Evolutionary conservation across 164 flowering plant genomes (phyloP), one percentile per base, ranked within the genome.

Genomic region (Santalum album): DNA sequence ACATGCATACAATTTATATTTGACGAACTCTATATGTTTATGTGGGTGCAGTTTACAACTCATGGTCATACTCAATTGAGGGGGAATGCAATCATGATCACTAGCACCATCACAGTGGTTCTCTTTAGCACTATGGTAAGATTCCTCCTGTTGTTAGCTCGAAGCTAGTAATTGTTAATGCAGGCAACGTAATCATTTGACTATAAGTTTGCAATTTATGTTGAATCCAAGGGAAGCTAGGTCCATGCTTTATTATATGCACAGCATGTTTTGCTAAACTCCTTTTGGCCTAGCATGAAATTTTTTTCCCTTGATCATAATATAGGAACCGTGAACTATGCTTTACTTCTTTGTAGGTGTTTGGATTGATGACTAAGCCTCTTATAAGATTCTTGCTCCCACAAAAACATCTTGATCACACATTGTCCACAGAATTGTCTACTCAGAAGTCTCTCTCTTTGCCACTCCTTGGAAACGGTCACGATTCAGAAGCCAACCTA

Each of bases 51-150:
- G 87, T 81, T 78, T 61, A 56, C 82, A 7, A 67, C 57, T 35
- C 59, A 71, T 35, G 83, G 82, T 34, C 78, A 74, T 45, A 75
- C 79, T 21, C 71, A 70, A 36, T 48, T 38, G 59, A 66, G 40
- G 1, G 83, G 63, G 23, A 72, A 76, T 63, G 87, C 83, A 7
- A 57, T 78, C 35, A 72, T 78, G 81, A 78, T 81, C 49, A 81
- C 87, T 32, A 78, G 87, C 68, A 78, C 83, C 23, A 81, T 81
- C 56, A 68, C 80, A 21, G 66, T 81, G 10, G 78, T 81, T 46
- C 79, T 81, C 23, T 71, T 78, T 64, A 78, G 75, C 54, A 81
- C 72, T 9, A 57, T 76, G 81, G 83, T 76, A 69, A 56, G 66
- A 42, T 12, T 50, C 21, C 25, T 58, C 44, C 18, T 6, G 22